A percentile compares a stretch with the other conserved stretches of the same genome.
Evolutionary conservation across 1,284 basidiomycete genomes (phyloP).

Genomic region (Coniferiporia sulphurascens): DNA sequence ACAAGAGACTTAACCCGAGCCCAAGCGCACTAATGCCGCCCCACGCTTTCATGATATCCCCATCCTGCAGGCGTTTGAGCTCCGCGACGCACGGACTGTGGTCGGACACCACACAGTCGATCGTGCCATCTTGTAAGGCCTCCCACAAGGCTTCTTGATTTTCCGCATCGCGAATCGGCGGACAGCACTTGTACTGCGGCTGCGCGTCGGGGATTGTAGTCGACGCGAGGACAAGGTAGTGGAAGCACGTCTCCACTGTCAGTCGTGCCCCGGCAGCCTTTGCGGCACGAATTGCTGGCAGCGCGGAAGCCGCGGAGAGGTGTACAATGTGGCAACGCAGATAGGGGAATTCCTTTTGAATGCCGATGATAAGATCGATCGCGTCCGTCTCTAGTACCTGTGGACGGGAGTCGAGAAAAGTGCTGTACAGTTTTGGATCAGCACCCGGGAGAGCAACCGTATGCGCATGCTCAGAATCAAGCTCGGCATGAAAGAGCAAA

Average conservation of each 20-base stretch:
- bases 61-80: conserved; percentile 75
- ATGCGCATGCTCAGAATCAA: conserved; percentile 39
- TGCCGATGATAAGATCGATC: conserved; percentile 65
- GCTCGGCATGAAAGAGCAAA: conserved; percentile 89
- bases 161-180: conserved; percentile 74
- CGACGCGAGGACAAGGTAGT: conserved; percentile 73
- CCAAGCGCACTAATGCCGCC: conserved; percentile 89
- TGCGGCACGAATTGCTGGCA: conserved; percentile 71
- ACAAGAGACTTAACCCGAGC: conserved; percentile 79
- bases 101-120: conserved; percentile 90
- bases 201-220: conserved; percentile 63
- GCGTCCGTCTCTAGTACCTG: conserved; percentile 72
- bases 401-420: conserved; percentile 83
- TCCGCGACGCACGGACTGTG: conserved; percentile 86
- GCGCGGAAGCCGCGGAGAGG: conserved; percentile 77
- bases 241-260: conserved; percentile 93
- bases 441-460: conserved; percentile 20
- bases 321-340: conserved; percentile 91
- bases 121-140: conserved; percentile 74
- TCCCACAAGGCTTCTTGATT: conserved; percentile 78
- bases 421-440: conserved; percentile 59
- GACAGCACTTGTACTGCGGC: conserved; percentile 90
- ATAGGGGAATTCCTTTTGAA: conserved; percentile 57
- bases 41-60: conserved; percentile 86
- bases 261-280: conserved; percentile 59